Base-by-base conservation (phyloP, 73 alveolate species). In the Paramecium pentaurelia region DNA sequence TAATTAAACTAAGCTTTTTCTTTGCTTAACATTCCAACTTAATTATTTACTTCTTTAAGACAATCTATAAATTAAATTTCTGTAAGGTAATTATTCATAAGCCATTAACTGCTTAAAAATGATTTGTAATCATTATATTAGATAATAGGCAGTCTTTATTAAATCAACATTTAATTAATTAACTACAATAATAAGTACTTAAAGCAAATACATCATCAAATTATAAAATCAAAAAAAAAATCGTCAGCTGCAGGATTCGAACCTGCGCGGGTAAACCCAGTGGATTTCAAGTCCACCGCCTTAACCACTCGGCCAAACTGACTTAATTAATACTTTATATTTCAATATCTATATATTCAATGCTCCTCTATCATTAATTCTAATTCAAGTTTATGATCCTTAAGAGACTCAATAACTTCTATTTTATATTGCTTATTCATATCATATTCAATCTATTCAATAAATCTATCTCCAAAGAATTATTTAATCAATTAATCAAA, bases 231-330 rank as follows among this genome's bases (percentile, higher is more conserved):
- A 16, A 64, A 64, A 64, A 73, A 22, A 22, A 75, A 75, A 75
- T 38, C 90, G 94, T 71, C 95, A 92, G 93, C 95, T 92, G 95
- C 95, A 92, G 95, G 95, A 92, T 77, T 92, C 95, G 95, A 92
- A 92, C 95, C 95, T 92, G 95, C 95, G 95, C 93, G 95, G 93
- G 95, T 92, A 54, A 92, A 77, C 95, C 93, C 93, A 80, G 85
- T 92, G 95, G 95, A 92, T 77, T 92, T 92, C 95, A 92, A 92
- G 93, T 92, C 95, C 95, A 92, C 95, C 93, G 86, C 95, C 95
- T 92, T 92, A 83, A 92, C 95, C 95, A 92, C 95, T 92, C 95
- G 93, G 95, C 91, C 95, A 92, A 92, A 92, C 93, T 92, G 95
- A 59, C 95, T 90, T 36, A 27, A 42, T 18, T 16, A 75, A 36